Conservation (phyloP, 306 rosid species). For the Arachis hypogaea region DNA sequence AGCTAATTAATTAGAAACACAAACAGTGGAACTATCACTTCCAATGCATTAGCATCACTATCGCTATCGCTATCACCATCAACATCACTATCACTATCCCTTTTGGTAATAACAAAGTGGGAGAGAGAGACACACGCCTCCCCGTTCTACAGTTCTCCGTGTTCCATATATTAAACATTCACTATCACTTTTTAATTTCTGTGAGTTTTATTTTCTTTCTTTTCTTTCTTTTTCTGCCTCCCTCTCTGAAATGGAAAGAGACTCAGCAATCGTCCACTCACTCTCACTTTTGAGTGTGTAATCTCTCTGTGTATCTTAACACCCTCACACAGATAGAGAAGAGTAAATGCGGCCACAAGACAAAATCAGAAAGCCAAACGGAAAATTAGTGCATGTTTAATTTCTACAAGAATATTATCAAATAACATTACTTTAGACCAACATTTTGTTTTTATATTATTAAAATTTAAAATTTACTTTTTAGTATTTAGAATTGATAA, state of each 20-base stretch:
- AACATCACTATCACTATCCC: conserved; percentile 38
- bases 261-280: conserved; percentile 46
- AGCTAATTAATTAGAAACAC: conserved; percentile 15
- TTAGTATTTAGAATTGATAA: too few species aligned
- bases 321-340: conserved; percentile 3
- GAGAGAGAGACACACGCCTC: conserved; percentile 44
- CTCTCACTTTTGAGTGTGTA: conserved; percentile 42
- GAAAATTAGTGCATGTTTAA: too few species aligned
- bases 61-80: conserved; percentile 37
- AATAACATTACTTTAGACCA: too few species aligned
- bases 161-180: conserved; percentile 40
- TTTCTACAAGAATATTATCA: too few species aligned
- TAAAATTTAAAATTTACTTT: too few species aligned
- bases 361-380: too few species aligned
- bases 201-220: neutral
- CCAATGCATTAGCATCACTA: conserved; percentile 30
- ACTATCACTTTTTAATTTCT: conserved; percentile 36
- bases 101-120: conserved; percentile 40
- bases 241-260: conserved; percentile 39
- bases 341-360: conserved; percentile 37
- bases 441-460: too few species aligned
- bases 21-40: conserved; percentile 38
- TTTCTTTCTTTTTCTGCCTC: conserved; percentile 34
- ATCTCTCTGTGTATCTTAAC: too few species aligned
- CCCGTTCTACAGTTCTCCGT: conserved; percentile 52